Base-by-base conservation (phyloP, 345 rosid genomes). In the Angophora floribunda region DNA sequence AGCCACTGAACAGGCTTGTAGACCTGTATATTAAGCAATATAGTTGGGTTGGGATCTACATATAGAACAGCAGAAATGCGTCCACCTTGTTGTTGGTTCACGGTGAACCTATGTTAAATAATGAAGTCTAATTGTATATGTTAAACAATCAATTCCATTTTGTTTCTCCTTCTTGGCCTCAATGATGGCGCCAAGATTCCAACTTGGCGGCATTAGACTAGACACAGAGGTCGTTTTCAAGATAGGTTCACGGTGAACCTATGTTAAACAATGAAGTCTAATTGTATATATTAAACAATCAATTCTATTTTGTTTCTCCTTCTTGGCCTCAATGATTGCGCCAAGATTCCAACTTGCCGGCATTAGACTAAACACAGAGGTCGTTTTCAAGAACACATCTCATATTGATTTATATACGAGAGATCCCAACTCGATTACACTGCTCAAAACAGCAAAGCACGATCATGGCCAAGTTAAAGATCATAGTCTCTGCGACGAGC, bases 401-500 rank as follows among this genome's bases (percentile, higher is more conserved):
- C 80, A 9, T 9, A 9, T 36, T 36, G 10, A 14, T 32, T 17
- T 8, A 70, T 70, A 17, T 36, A 17, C 45, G 13, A 9, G 80
- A 70, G 26, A 70, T 36, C 80, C 24, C 13, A 17, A 17, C 45
- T 67, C 79, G 79, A 32, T 1, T 4, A 16, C 79, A 16, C 79
- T 15, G 80, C 80, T 17, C 80, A 41, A 67, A 70, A 70, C 80
- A 70, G 9, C 47, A 70, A 36, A 70, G 19, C 47, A 3, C 22
- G 12, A 70, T 2, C 80, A 70, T 70, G 87, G 79, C 49, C 9
- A 86, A 86, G 78, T 91, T 92, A 70, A 90, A 89, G 91, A 55
- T 92, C 28, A 87, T 89, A 0, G 90, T 87, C 21, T 14, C 85
- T 24, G 44, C 45, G 7, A 9, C 45, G 30, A 91, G 88, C 89